Evolutionary conservation across 2,329 filamentous ascomycete species (phyloP).

Genomic region (Aspergillus ochraceoroseus): DNA sequence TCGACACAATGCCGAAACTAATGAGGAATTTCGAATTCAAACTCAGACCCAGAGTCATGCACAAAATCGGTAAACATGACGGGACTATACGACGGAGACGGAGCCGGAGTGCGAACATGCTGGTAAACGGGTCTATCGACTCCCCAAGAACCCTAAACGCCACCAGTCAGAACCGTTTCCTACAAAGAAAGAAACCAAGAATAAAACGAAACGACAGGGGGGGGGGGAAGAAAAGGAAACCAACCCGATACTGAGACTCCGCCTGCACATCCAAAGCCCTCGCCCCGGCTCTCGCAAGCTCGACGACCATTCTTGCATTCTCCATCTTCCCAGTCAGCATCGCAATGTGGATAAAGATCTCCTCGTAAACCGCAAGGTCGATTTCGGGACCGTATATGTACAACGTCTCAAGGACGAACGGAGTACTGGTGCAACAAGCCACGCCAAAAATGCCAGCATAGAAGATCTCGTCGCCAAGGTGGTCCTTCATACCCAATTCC

Average conservation of each 20-base stretch:
- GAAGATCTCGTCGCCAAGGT: not conserved
- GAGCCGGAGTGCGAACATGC: too few species aligned
- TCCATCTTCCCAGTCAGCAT: not conserved
- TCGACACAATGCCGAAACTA: too few species aligned
- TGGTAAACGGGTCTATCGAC: too few species aligned
- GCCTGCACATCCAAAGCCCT: not conserved
- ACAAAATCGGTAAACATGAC: too few species aligned
- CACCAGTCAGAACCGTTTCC: too few species aligned
- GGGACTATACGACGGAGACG: too few species aligned
- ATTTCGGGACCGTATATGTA: conserved; percentile 31
- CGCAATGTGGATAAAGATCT: not conserved
- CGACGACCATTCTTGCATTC: not conserved
- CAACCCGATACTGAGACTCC: not conserved
- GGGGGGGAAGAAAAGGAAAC: not conserved
- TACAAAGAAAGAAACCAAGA: too few species aligned
- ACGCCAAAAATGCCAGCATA: conserved; percentile 10
- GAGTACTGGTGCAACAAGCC: conserved; percentile 10
- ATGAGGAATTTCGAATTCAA: too few species aligned
- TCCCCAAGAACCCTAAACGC: too few species aligned
- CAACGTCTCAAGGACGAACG: conserved; percentile 7
- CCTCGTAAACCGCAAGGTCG: conserved; percentile 9
- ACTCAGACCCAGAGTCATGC: too few species aligned
- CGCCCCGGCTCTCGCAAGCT: not conserved
- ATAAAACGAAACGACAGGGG: too few species aligned
- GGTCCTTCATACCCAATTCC: conserved; percentile 16